Conservation (phyloP, 169 alveolate species). For the Plasmodium cynomolgi region DNA sequence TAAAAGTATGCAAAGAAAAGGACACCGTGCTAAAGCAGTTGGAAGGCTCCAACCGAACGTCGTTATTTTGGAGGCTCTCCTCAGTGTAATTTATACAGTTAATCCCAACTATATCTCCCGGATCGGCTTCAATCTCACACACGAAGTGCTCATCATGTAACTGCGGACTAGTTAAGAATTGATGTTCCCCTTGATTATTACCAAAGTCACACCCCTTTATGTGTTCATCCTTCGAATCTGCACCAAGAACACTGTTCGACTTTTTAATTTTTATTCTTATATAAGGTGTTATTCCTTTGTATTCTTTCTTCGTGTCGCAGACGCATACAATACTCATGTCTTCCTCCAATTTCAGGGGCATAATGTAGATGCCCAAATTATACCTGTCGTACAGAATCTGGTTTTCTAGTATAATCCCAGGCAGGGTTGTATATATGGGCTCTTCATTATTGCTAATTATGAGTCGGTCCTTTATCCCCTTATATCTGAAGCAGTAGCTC, state of each 20-base stretch:
- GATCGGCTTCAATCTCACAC: slow-evolving; percentile 34
- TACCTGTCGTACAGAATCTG: background rate
- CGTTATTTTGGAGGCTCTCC: background rate
- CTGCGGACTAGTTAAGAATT: slow-evolving; percentile 35
- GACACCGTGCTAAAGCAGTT: slow-evolving; percentile 40
- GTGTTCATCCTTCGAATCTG: background rate
- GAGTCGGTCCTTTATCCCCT: slow-evolving; percentile 33
- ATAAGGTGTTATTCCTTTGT: slow-evolving; percentile 44
- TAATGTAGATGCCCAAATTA: slow-evolving; percentile 22
- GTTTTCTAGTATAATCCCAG: slow-evolving; percentile 48
- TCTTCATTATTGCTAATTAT: slow-evolving; percentile 30
- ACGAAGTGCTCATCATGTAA: background rate
- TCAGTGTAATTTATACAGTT: slow-evolving; percentile 30
- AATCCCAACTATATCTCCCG: slow-evolving; percentile 55
- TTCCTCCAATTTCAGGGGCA: slow-evolving; percentile 16
- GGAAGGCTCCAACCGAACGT: background rate
- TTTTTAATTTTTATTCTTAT: slow-evolving; percentile 22
- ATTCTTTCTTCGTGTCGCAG: slow-evolving; percentile 21
- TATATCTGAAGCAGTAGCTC: slow-evolving; percentile 20
- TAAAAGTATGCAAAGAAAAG: background rate
- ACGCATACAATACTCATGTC: slow-evolving; percentile 49
- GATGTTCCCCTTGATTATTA: slow-evolving; percentile 35
- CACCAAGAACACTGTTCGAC: slow-evolving; percentile 1
- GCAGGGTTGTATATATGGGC: slow-evolving; percentile 4
- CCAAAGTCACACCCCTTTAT: slow-evolving; percentile 68